A percentile compares a stretch with the other conserved stretches of the same genome.
These are phyloP conservation scores for Rhododendron molle DNA, from an alignment of 148 eudicot genomes.

Conservation along the genomic window DNA sequence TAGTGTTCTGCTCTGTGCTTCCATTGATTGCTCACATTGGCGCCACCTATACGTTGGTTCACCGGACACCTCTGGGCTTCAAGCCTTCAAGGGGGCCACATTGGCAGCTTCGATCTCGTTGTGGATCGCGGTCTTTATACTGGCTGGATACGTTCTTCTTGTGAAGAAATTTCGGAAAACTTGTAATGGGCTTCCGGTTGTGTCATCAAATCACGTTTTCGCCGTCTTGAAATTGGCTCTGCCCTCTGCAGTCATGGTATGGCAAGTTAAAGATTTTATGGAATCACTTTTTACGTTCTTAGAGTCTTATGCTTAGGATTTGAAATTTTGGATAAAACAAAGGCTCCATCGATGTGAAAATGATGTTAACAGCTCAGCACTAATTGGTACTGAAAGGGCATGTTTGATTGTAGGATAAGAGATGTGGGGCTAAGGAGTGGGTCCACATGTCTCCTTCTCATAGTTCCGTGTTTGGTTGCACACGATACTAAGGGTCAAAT, in stretches of 20 bases:
- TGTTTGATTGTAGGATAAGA: too few species aligned
- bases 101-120: constrained; percentile 58
- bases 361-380: too few species aligned
- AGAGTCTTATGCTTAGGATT: background rate
- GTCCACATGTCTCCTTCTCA: too few species aligned
- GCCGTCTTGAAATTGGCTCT: too few species aligned
- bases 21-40: constrained; percentile 48
- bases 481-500: too few species aligned
- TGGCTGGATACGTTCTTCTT: constrained; percentile 34
- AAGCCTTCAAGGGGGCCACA: constrained; percentile 46
- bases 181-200: constrained; percentile 49
- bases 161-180: constrained; percentile 42
- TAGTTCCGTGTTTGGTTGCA: too few species aligned
- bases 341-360: background rate
- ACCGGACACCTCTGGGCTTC: constrained; percentile 35
- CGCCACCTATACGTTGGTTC: constrained; percentile 36
- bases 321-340: background rate
- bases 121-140: constrained; percentile 45
- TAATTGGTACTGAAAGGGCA: too few species aligned
- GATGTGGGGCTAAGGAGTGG: too few species aligned
- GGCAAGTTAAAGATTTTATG: background rate
- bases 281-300: too few species aligned
- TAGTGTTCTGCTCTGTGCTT: constrained; percentile 45
- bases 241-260: too few species aligned
- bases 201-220: background rate